Evolutionary conservation across 169 alveolate species (phyloP).

Genomic region (Plasmodium berghei): DNA sequence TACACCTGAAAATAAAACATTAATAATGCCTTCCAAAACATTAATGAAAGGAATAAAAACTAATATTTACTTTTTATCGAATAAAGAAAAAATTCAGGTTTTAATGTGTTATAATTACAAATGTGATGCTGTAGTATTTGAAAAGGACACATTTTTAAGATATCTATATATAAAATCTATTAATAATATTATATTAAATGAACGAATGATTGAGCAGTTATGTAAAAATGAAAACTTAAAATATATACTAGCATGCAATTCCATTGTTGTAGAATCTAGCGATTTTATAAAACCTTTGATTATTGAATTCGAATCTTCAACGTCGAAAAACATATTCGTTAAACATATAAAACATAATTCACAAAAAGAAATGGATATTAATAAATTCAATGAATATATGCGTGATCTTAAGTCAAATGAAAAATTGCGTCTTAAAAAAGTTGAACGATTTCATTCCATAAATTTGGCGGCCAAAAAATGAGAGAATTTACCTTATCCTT

Average conservation of each 20-base stretch:
- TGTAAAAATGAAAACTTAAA: conserved; percentile 46
- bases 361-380: conserved; percentile 35
- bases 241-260: conserved; percentile 46
- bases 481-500: not conserved
- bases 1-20: conserved; percentile 13
- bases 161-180: conserved; percentile 38
- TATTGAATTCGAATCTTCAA: conserved; percentile 50
- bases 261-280: conserved; percentile 54
- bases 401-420: conserved; percentile 21
- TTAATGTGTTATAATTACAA: conserved; percentile 53
- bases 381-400: conserved; percentile 26
- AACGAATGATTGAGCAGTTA: conserved; percentile 46
- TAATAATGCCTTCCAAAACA: conserved; percentile 61
- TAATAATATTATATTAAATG: conserved; percentile 52
- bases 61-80: conserved; percentile 46
- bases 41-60: conserved; percentile 59
- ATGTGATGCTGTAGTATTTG: conserved; percentile 56
- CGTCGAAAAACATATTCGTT: conserved; percentile 33
- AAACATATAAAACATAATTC: conserved; percentile 32
- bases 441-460: conserved; percentile 51
- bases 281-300: conserved; percentile 67
- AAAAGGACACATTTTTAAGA: conserved; percentile 48
- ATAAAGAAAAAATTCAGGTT: conserved; percentile 46
- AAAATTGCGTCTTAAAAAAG: conserved; percentile 26
- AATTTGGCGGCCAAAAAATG: not conserved